phyloP scores from a whole-genome alignment of 352 stramenopile species.

The Globisporangium acanthophoron region DNA sequence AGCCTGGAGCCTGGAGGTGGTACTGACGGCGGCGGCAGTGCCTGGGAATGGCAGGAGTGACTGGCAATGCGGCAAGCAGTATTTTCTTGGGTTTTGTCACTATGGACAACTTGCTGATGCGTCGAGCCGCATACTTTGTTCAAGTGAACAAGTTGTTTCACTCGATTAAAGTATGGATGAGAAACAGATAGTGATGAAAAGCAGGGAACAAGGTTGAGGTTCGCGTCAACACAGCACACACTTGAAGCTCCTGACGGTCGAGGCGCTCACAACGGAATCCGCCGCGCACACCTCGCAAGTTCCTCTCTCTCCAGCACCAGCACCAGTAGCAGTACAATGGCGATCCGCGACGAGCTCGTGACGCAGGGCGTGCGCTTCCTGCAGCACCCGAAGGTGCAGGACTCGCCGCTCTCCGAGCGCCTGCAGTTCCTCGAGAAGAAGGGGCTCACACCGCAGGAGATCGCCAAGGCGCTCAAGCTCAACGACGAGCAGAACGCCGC shows the following conservation, averaged over 20 bases:
- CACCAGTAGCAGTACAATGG: too few relatives aligned
- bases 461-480: constrained; percentile 52
- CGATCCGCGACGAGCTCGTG: constrained; percentile 55
- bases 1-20: not conserved
- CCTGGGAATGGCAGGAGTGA: too few relatives aligned
- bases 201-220: too few relatives aligned
- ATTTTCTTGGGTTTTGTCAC: too few relatives aligned
- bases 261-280: constrained; percentile 7
- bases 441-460: constrained; percentile 60
- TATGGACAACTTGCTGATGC: too few relatives aligned
- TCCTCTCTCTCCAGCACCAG: too few relatives aligned
- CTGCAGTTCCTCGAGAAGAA: constrained; percentile 77
- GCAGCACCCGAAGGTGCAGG: constrained; percentile 70
- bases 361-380: constrained; percentile 73
- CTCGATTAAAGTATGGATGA: too few relatives aligned
- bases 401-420: constrained; percentile 66
- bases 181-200: too few relatives aligned
- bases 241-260: constrained; percentile 1
- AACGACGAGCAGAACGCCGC: constrained; percentile 61
- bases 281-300: not conserved
- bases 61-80: too few relatives aligned
- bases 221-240: constrained; percentile 9
- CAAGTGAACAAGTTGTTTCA: too few relatives aligned
- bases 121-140: too few relatives aligned
- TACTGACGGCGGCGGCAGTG: not conserved